Evolutionary conservation across 148 eudicot species (phyloP), one percentile per base, ranked within the genome.

Genomic region (Persicaria tinctoria): DNA sequence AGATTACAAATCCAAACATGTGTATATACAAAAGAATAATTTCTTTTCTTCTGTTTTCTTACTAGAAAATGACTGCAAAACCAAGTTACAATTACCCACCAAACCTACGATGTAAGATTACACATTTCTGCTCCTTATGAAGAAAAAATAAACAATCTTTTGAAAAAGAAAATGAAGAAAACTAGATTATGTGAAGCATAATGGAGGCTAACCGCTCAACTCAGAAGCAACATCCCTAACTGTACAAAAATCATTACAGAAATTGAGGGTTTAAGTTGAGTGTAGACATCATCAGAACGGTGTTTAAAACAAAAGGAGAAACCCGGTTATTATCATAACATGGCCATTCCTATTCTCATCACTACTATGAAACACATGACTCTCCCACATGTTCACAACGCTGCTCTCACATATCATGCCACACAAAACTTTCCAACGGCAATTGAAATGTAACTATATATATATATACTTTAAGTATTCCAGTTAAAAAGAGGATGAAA

Each of bases 1-100:
- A 41, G 48, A 66, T 66, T 41, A 66, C 18, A 44, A 41, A 66
- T 66, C 70, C 20, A 66, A 41, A 66, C 48, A 66, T 41, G 48
- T 66, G 17, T 66, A 38, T 41, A 66, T 41, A 5, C 47, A 66
- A 41, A 13, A 66, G 46, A 66, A 32, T 32, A 32, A 32, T 32
- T 1, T 32, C 41, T 32, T 32, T 32, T 46, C 17, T 5, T 57
- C n/a, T 38, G 13, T 38, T 63, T 41, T 64, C 3, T 12, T 41
- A 12, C 47, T 38, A 64, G 47, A 38, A 64, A 38, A 64, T 38
- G 2, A 64, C 46, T 64, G 5, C 46, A 64, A 12, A 64, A 38
- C n/a, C 70, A 38, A 41, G 20, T 66, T 14, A 66, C n/a, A 66
- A 12, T 66, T 66, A 66, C 18, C 48, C 48, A 66, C 47, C 18